Evolutionary conservation across 106 monocot genomes (phyloP).

Genomic region (Dendrobium catenatum): DNA sequence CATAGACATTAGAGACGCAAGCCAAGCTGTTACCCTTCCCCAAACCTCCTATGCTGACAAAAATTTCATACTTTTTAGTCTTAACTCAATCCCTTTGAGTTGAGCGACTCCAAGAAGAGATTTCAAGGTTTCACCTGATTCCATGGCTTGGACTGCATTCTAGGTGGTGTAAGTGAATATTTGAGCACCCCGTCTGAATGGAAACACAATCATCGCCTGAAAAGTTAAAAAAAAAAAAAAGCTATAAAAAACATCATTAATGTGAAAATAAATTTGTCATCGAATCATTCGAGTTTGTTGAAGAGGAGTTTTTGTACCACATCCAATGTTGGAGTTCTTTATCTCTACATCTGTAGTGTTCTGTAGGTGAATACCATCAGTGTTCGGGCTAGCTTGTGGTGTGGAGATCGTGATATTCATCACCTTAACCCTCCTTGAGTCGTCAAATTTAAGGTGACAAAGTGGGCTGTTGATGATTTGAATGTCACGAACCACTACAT

Average conservation of each 20-base stretch:
- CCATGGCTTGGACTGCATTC: slow-evolving; percentile 68
- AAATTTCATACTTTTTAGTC: too few relatives aligned
- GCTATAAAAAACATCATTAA: too few relatives aligned
- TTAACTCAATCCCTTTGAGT: too few relatives aligned
- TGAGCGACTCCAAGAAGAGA: too few relatives aligned
- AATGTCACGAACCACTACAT: slow-evolving; percentile 28
- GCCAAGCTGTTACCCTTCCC: slow-evolving; percentile 44
- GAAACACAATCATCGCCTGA: slow-evolving; percentile 71
- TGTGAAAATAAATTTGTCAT: too few relatives aligned
- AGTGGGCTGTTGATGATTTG: slow-evolving; percentile 36
- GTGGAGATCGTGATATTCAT: slow-evolving; percentile 40
- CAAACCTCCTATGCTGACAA: slow-evolving; percentile 49
- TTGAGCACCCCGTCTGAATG: slow-evolving; percentile 40
- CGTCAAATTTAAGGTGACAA: slow-evolving; percentile 64
- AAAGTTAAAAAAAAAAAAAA: too few relatives aligned
- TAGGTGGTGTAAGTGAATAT: slow-evolving; percentile 37
- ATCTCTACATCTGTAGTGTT: slow-evolving; percentile 45
- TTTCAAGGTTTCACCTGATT: slow-evolving; percentile 15
- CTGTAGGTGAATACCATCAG: slow-evolving; percentile 65
- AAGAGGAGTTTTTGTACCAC: slow-evolving; percentile 26
- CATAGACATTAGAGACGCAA: slow-evolving; percentile 47
- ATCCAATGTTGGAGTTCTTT: slow-evolving; percentile 32
- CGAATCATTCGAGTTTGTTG: too few relatives aligned
- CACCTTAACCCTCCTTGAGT: slow-evolving; percentile 28
- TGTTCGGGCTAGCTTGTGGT: slow-evolving; percentile 45